Evolutionary conservation across 306 rosid species (phyloP), one percentile per base, ranked within the genome.

Genomic region (Alnus glutinosa): DNA sequence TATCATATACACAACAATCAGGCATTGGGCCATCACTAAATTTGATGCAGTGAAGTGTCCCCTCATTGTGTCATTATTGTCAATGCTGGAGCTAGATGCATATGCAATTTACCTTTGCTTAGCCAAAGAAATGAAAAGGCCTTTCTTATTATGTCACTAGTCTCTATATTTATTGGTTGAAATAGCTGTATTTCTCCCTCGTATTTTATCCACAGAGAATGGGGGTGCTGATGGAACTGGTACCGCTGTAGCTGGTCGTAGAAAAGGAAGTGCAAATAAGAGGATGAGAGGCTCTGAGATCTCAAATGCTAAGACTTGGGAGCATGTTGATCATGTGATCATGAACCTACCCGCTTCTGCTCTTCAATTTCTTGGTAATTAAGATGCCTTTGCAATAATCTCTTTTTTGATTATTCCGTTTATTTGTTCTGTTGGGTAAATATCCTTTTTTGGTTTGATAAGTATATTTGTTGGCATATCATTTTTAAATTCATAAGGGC

Each of bases 291-390:
- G 88, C 80, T 86, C 84, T 55, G 88, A 79, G 57, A 77, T 89
- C 54, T 47, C 79, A 34, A 67, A 75, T 51, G 44, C 88, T 48
- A 89, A 87, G 85, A 78, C 92, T 39, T 91, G 96, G 92, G 96
- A 91, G 75, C 98, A 92, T 83, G 50, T 91, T 81, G 98, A 95
- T 90, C 98, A 92, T 50, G 85, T 95, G 70, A 82, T 95, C 73
- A 95, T 92, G 98, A 95, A 92, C 59, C 84, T 95, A 28, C 98
- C 98, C 51, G 98, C 98, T 80, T 92, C 98, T 82, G 97, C 98
- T 68, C 77, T 95, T 80, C 88, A 92, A 51, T 95, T 92, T 90
- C 87, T 95, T 70, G 98, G 98, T 95, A 88, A 23, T 23, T 23
- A 23, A 68, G 70, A 59, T 67, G 63, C 52, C 47, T 52, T 82